These are phyloP conservation scores for Sphaerostilbella broomeana DNA, from an alignment of 2,329 filamentous ascomycete genomes.

Conservation along the genomic window DNA sequence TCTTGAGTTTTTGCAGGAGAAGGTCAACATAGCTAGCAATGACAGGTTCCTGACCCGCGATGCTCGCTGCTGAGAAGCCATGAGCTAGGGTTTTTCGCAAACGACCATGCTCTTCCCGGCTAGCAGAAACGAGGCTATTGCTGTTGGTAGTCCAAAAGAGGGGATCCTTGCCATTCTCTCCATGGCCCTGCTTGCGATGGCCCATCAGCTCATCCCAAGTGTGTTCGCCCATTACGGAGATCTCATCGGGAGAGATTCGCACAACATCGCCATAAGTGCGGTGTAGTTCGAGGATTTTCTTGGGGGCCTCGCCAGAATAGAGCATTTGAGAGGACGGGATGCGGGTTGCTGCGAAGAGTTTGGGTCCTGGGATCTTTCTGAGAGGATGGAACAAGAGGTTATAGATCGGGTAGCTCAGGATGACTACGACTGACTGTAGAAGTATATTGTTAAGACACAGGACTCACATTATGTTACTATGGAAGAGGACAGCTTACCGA, in stretches of 20 bases:
- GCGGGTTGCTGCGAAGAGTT: slow-evolving; percentile 5
- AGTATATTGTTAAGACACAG: too few species aligned
- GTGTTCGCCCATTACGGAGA: slow-evolving; percentile 1
- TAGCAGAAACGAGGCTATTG: slow-evolving; percentile 17
- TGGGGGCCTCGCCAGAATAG: background rate
- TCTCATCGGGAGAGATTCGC: slow-evolving; percentile 7
- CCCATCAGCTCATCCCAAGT: slow-evolving; percentile 17
- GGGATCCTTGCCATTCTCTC: slow-evolving; percentile 13
- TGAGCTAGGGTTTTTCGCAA: slow-evolving; percentile 20
- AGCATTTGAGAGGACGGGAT: slow-evolving; percentile 1
- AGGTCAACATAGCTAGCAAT: slow-evolving; percentile 23
- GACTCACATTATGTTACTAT: too few species aligned
- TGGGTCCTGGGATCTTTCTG: slow-evolving; percentile 7
- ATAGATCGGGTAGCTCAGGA: too few species aligned
- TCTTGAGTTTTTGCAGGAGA: slow-evolving; percentile 19
- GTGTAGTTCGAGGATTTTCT: slow-evolving; percentile 2
- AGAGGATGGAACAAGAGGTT: slow-evolving; percentile 12
- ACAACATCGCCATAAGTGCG: slow-evolving; percentile 6
- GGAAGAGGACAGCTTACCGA: too few species aligned
- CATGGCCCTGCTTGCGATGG: slow-evolving; percentile 14
- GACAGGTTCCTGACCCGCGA: slow-evolving; percentile 26
- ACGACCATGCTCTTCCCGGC: slow-evolving; percentile 18
- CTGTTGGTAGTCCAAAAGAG: background rate
- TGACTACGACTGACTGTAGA: too few species aligned
- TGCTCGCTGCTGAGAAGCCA: slow-evolving; percentile 23